Base-by-base conservation (phyloP, 805 yeast genomes). In the Candida ipomoeae region DNA sequence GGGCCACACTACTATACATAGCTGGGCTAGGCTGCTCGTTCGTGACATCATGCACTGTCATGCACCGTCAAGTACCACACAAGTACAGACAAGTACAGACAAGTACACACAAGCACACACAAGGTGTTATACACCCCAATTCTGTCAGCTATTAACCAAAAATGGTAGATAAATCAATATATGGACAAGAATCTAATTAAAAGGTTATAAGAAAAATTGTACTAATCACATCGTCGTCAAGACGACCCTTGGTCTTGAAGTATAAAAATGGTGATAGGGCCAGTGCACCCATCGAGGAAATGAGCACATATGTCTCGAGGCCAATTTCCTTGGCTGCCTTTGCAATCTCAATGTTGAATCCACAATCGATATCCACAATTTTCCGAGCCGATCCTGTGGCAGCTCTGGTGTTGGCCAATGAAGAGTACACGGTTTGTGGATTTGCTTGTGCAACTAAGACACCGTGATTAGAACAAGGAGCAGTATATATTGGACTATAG, bases 331-430 rank as follows among this genome's bases (percentile, higher is more conserved):
- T 84, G 1, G 96, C 96, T 5, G 84, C 84, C 57, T 80, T 78
- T 5, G 96, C 95, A 35, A 85, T 69, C 36, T 75, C 81, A 38
- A 79, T 63, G 61, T 88, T 89, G 58, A 85, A 71, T 49, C 87
- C 96, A 57, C 83, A 80, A 61, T 90, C 97, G 57, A 90, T 82
- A 58, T 76, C 73, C 56, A 77, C 74, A 67, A 87, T 92, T 21
- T 81, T 77, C 23, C 79, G 87, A n/a, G 82, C 69, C 1, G 85
- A 75, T 15, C 96, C 96, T 5, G 89, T 58, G 8, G 54, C 52
- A 18, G 50, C 52, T n/a, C 53, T 47, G 13, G 61, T 58, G 31
- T 60, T 57, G 35, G 58, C 60, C 41, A 58, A 48, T 6, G 48
- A 47, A 3, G 58, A 42, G 31, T 51, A 54, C 14, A 53, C 58